These are phyloP conservation scores for Pythium coloratum DNA, from an alignment of 352 stramenopile genomes.

Conservation along the genomic window DNA sequence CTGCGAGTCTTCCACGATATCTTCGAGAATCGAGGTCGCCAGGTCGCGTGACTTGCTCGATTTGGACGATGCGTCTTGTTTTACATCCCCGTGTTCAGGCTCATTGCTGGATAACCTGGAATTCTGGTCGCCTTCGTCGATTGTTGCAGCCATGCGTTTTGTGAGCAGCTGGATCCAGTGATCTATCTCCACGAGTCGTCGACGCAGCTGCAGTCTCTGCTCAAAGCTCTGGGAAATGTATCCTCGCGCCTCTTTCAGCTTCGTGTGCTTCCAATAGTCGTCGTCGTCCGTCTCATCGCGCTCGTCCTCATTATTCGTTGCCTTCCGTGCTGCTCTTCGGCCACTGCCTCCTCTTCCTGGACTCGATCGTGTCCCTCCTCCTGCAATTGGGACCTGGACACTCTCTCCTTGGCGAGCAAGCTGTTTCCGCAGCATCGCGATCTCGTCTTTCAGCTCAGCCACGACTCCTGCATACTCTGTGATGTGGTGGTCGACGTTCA, in stretches of 20 bases:
- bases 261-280: constrained; percentile 21
- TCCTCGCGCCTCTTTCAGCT: constrained; percentile 25
- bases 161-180: constrained; percentile 23
- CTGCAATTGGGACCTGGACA: not conserved
- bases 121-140: not conserved
- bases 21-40: constrained; percentile 15
- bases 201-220: constrained; percentile 79
- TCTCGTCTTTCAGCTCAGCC: constrained; percentile 81
- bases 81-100: not conserved
- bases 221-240: constrained; percentile 85
- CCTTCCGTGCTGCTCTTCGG: not conserved
- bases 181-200: constrained; percentile 76
- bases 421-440: constrained; percentile 73
- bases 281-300: constrained; percentile 1
- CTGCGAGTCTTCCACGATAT: constrained; percentile 15
- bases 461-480: constrained; percentile 88
- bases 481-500: constrained; percentile 87
- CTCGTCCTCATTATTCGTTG: not conserved
- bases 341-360: constrained; percentile 5
- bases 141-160: not conserved
- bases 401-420: constrained; percentile 31
- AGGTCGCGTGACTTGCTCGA: constrained; percentile 9
- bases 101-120: not conserved
- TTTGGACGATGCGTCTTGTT: not conserved
- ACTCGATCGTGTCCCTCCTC: not conserved